phyloP scores from a whole-genome alignment of 2,329 filamentous ascomycete species.

The Cadophora malorum region DNA sequence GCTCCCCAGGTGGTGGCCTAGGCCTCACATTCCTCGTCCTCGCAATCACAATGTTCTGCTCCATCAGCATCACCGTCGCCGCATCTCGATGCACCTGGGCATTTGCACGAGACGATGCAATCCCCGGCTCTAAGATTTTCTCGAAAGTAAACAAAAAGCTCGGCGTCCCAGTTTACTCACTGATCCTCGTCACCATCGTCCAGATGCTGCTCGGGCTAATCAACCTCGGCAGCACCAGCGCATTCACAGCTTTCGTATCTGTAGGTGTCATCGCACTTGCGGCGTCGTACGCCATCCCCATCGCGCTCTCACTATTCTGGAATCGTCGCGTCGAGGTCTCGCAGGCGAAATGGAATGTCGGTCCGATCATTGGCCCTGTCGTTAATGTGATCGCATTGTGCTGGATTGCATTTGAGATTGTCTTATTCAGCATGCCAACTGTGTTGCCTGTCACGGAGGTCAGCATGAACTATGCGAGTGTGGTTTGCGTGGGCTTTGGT shows the following conservation, averaged over 20 bases:
- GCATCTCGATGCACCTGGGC: constrained; percentile 70
- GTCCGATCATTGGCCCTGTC: constrained; percentile 65
- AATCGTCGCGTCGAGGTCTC: constrained; percentile 61
- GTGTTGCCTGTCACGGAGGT: constrained; percentile 60
- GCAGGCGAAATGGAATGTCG: constrained; percentile 62
- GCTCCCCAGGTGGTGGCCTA: constrained; percentile 53
- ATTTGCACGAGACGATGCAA: constrained; percentile 70
- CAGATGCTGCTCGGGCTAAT: constrained; percentile 74
- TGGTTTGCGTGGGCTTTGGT: constrained; percentile 63
- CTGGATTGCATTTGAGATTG: constrained; percentile 65
- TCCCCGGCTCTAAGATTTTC: constrained; percentile 67
- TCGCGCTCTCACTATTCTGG: constrained; percentile 70
- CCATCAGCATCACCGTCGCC: constrained; percentile 58
- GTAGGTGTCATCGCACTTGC: constrained; percentile 75
- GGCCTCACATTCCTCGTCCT: constrained; percentile 57
- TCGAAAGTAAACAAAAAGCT: constrained; percentile 65
- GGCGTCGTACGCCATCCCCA: constrained; percentile 76
- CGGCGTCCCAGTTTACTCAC: constrained; percentile 68
- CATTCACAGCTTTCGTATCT: constrained; percentile 75
- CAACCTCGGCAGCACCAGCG: constrained; percentile 70
- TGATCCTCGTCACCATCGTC: constrained; percentile 64
- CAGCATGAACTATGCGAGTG: constrained; percentile 60
- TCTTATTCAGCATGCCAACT: constrained; percentile 70
- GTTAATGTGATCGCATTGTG: constrained; percentile 63
- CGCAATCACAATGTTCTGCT: constrained; percentile 58